These are phyloP conservation scores for Diplodia sapinea DNA, from an alignment of 2,329 filamentous ascomycete genomes.

Conservation along the genomic window DNA sequence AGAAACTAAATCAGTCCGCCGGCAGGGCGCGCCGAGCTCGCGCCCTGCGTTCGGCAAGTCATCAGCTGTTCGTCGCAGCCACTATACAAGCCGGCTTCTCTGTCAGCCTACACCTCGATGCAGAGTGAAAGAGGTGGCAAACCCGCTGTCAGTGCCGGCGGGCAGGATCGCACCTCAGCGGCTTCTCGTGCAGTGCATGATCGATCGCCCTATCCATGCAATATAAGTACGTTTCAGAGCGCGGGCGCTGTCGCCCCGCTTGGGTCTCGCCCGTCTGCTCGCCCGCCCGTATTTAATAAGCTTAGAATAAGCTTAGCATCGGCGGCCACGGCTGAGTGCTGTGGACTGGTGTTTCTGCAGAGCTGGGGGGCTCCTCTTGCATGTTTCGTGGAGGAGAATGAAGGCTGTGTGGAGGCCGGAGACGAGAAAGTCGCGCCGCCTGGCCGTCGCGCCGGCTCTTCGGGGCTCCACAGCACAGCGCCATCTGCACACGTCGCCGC, in stretches of 20 bases:
- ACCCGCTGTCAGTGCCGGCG: background rate
- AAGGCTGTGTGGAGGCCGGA: background rate
- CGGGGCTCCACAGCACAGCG: background rate
- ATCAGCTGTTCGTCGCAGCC: background rate
- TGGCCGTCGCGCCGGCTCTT: constrained; percentile 9
- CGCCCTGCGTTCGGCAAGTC: background rate
- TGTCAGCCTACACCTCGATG: background rate
- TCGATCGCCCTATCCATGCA: constrained; percentile 16
- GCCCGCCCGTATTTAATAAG: constrained; percentile 1
- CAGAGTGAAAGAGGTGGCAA: background rate
- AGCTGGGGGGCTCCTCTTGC: background rate
- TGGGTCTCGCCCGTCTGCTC: background rate
- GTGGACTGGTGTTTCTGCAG: background rate
- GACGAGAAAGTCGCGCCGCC: background rate
- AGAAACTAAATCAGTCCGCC: background rate
- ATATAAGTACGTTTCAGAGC: constrained; percentile 20
- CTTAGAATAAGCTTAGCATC: background rate
- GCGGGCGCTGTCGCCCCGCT: constrained; percentile 2
- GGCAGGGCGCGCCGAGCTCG: constrained; percentile 3
- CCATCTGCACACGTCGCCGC: constrained; percentile 10
- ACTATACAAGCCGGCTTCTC: background rate
- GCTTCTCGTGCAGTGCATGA: constrained; percentile 8
- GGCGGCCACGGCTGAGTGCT: background rate
- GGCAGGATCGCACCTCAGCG: constrained; percentile 5
- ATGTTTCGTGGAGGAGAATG: background rate